Base-by-base conservation (phyloP, 768 basidiomycete genomes). In the Pulveroboletus frians region DNA sequence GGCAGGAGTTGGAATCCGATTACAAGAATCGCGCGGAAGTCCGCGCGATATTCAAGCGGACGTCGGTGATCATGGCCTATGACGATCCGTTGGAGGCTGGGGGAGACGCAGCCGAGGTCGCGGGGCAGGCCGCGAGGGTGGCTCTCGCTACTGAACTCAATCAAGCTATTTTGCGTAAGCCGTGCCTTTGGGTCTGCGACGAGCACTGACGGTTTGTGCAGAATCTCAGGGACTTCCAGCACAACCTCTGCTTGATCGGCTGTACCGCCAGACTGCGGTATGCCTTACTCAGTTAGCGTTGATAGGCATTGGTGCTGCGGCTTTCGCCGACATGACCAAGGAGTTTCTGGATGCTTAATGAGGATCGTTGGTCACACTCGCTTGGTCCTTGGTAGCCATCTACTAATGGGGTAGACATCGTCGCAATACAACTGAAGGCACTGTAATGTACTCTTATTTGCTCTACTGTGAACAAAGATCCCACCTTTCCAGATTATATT, bases 61-160 rank as follows among this genome's bases (percentile, higher is more conserved):
- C 90, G 9, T 86, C 89, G 53, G 80, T 84, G 23, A 81, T 92
- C 48, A 78, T 92, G 50, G 88, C 89, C 32, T 92, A 82, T 63
- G 79, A 84, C 37, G 83, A 89, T 63, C 89, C 88, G 18, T 66
- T 80, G 51, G 78, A 77, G 48, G 83, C 78, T 6, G 81, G 80
- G 4, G 84, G 84, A 11, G 75, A 80, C 29, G 78, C 81, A 14
- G 78, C 82, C 17, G 80, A 80, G 53, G 76, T 88, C 18, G 87
- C 80, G 9, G 82, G 88, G 35, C 77, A 82, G 51, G 79, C 77
- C 37, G 81, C 86, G 27, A 74, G 87, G 51, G 72, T 79, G 46
- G 65, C 73, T 31, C 74, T 92, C 47, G 85, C 86, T 26, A 83
- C 79, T 50, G 88, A 90, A 68, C 65, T 92, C 34, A 92, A 93